Base-by-base conservation (phyloP, 331 rosid genomes). In the Rhamnella rubrinervis region DNA sequence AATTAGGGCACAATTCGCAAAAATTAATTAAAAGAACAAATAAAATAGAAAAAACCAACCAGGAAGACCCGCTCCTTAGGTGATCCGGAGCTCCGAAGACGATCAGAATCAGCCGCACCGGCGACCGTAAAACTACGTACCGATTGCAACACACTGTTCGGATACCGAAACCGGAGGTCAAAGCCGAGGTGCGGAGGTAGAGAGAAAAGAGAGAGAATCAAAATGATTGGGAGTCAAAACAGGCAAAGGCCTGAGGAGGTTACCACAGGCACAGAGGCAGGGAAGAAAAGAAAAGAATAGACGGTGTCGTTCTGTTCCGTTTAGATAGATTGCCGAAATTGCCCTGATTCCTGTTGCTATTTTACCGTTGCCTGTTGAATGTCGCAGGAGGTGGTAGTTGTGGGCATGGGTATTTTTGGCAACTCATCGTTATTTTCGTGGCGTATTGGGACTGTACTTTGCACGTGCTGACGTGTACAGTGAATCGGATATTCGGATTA, bases 341-440 rank as follows among this genome's bases (percentile, higher is more conserved):
- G 38, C 67, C 77, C 85, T 66, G 14, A 0, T 3, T 17, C 14
- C 51, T 39, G 37, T 23, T 41, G 50, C 5, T 13, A 14, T 18
- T 18, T 31, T 16, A 8, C 58, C 56, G 66, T 59, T 3, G n/a
- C 19, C 19, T 17, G 26, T 35, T 25, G 40, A 1, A 4, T 10
- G 5, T 18, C 20, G 1, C 26, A 16, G 7, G 23, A 18, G 4
- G 59, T 35, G 23, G 55, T 6, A n/a, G 2, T n/a, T 53, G 49
- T 23, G 26, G 10, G 21, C 9, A 62, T 19, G 59, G 71, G 77
- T 39, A 55, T 55, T 55, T 55, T 17, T 55, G 56, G 76, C 23
- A 72, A 63, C 46, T 40, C 11, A 44, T 3, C 0, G 47, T 20
- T n/a, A 28, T n/a, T 8, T 40, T 0, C 8, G 28, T 62, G 56